Evolutionary conservation across 768 basidiomycete species (phyloP).

Genomic region (Artomyces pyxidatus): DNA sequence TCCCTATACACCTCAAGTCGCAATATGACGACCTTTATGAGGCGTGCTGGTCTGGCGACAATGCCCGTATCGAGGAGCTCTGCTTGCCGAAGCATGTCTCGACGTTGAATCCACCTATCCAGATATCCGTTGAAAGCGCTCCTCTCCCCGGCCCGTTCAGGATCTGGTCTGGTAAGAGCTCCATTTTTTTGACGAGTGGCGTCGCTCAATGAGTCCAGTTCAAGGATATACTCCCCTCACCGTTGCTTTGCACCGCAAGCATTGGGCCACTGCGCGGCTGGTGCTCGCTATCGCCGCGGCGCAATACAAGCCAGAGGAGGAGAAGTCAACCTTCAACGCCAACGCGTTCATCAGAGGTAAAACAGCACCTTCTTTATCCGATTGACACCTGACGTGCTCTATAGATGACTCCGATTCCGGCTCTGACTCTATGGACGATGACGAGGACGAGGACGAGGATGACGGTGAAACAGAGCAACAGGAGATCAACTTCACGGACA

Average conservation of each 20-base stretch:
- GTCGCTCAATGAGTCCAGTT: background rate
- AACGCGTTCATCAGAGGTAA: background rate
- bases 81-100: conserved; percentile 38
- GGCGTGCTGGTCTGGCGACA: conserved; percentile 46
- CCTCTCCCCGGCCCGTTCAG: conserved; percentile 11
- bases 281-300: conserved; percentile 49
- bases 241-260: conserved; percentile 39
- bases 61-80: conserved; percentile 39
- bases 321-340: conserved; percentile 24
- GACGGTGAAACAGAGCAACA: conserved; percentile 35
- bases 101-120: conserved; percentile 26
- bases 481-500: conserved; percentile 41
- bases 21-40: conserved; percentile 49
- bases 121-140: conserved; percentile 33
- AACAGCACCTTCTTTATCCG: no score
- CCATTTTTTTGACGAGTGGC: background rate
- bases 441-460: conserved; percentile 24
- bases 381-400: no score
- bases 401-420: no score
- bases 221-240: conserved; percentile 41
- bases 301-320: conserved; percentile 38
- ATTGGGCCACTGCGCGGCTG: conserved; percentile 51
- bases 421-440: conserved; percentile 18
- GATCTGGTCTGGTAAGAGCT: conserved; percentile 5
- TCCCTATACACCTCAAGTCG: conserved; percentile 27